Base-by-base conservation (phyloP, 1,284 basidiomycete genomes). In the Cryptococcus wingfieldii region DNA sequence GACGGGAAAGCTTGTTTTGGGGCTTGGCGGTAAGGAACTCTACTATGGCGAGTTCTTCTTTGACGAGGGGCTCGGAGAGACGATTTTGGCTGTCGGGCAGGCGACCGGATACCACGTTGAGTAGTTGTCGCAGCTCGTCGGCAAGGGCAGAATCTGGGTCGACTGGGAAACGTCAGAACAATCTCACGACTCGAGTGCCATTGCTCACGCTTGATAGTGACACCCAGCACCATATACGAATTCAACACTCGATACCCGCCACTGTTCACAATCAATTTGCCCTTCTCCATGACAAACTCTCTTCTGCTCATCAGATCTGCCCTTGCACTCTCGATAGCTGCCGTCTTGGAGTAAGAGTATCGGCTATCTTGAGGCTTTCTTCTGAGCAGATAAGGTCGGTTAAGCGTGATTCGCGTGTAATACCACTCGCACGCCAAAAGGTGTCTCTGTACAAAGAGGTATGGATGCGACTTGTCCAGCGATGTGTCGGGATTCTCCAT, bases 11-110 rank as follows among this genome's bases (percentile, higher is more conserved):
- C 6, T 53, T 53, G 6, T 64, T 44, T 39, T 59, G 62, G 1
- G 64, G 67, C 53, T 77, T 75, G 25, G 76, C 74, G 1, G 74
- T 78, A 25, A 78, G 65, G 54, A 78, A 77, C 46, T 77, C 74
- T 49, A 76, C 76, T 23, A 77, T 77, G 23, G 76, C 78, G 3
- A 77, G 67, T 60, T 79, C 78, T 56, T 76, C 76, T 52, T 78
- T 77, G 44, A 78, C 78, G 18, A 77, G 75, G 1, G 78, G 77
- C 57, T 78, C 76, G 0, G 76, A 78, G 1, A 74, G 59, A 9
- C 68, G 66, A 23, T 75, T 76, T 50, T 72, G 65, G 13, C 66
- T 61, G 55, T 78, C 77, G 13, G 75, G 71, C 13, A 75, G 71
- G 16, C 72, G 68, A 10, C 77, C 77, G n/a, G 76, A 75, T 7